A percentile compares a stretch with the other conserved stretches of the same genome.
These are phyloP conservation scores for Phytophthora citricola DNA, from an alignment of 352 stramenopile genomes.

Conservation along the genomic window DNA sequence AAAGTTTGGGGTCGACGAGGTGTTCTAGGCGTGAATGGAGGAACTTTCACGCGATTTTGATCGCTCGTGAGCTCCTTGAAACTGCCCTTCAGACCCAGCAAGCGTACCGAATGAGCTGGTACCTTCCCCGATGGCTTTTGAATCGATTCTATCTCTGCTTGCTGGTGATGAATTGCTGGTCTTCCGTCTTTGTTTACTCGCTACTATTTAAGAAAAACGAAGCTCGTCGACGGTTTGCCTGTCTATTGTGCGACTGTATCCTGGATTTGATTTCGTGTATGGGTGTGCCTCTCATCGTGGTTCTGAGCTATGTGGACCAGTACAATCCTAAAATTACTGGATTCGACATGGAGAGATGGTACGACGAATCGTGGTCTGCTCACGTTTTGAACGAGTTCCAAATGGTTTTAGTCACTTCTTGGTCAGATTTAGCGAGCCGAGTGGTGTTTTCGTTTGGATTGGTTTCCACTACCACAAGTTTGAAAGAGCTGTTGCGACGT, in stretches of 20 bases:
- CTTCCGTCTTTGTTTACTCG: slow-evolving; percentile 6
- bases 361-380: slow-evolving; percentile 10
- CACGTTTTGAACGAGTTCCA: slow-evolving; percentile 29
- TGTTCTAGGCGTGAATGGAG: slow-evolving; percentile 1
- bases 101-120: slow-evolving; percentile 15
- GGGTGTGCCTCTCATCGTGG: slow-evolving; percentile 24
- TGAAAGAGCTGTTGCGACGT: slow-evolving; percentile 21
- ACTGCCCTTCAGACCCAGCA: slow-evolving; percentile 11
- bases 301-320: slow-evolving; percentile 21
- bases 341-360: slow-evolving; percentile 20
- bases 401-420: slow-evolving; percentile 31
- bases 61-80: slow-evolving; percentile 6
- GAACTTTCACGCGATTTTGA: slow-evolving; percentile 7
- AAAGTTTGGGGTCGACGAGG: no score
- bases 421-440: slow-evolving; percentile 20
- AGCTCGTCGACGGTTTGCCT: slow-evolving; percentile 24
- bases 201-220: slow-evolving; percentile 2
- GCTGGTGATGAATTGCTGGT: slow-evolving; percentile 21
- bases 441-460: slow-evolving; percentile 27
- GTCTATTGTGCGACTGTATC: slow-evolving; percentile 28
- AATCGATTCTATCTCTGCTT: slow-evolving; percentile 7
- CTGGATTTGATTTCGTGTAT: slow-evolving; percentile 37
- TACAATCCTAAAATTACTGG: slow-evolving; percentile 15
- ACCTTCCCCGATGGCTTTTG: not conserved
- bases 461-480: slow-evolving; percentile 14